phyloP scores from a whole-genome alignment of 352 stramenopile genomes.

The Pythium chondricola region DNA sequence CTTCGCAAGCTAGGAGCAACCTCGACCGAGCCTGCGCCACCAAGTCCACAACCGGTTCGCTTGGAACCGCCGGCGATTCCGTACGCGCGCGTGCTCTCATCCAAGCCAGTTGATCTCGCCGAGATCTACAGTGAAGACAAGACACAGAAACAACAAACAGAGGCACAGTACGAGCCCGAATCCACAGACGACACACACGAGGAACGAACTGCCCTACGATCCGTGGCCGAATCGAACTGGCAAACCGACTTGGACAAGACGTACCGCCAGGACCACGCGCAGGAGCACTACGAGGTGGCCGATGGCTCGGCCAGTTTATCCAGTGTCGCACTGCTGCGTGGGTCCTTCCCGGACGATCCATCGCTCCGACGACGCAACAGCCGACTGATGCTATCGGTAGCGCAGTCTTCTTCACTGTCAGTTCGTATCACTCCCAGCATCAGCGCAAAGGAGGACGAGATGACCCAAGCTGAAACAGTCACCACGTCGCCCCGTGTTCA shows the following conservation, averaged over 20 bases:
- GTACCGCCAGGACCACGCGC: conserved; percentile 24
- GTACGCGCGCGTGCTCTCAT: conserved; percentile 24
- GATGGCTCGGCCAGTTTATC: neutral
- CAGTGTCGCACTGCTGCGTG: conserved; percentile 10
- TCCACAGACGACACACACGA: neutral
- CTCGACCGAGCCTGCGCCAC: too few species aligned
- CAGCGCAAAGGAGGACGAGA: conserved; percentile 3
- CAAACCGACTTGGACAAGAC: conserved; percentile 11
- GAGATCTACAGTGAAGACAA: conserved; percentile 10
- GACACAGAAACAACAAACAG: neutral
- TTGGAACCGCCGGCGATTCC: conserved; percentile 18
- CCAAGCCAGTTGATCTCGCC: conserved; percentile 19
- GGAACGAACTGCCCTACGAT: neutral
- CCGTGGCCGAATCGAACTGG: too few species aligned
- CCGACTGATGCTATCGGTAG: neutral
- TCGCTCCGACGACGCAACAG: neutral
- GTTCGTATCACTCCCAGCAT: too few species aligned
- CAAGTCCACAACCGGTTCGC: too few species aligned
- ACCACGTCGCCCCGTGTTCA: neutral
- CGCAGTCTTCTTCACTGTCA: too few species aligned
- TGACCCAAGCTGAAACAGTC: neutral
- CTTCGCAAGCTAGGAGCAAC: too few species aligned
- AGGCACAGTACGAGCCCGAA: neutral
- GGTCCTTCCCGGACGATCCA: conserved; percentile 35
- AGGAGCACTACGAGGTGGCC: conserved; percentile 40